Evolutionary conservation across 768 basidiomycete species (phyloP).

Genomic region (Phaeotremella fagi): DNA sequence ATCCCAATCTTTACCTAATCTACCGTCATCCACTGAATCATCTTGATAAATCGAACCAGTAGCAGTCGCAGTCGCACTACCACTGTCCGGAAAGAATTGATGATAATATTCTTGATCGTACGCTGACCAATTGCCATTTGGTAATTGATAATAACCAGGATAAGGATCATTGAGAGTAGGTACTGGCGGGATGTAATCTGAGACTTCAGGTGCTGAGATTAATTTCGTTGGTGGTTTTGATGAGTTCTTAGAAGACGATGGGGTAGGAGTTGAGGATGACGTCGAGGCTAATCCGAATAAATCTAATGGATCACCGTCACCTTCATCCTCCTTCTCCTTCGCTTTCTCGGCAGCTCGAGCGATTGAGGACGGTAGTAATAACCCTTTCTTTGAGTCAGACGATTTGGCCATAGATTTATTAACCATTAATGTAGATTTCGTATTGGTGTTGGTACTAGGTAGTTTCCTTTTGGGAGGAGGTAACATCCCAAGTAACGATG

Average conservation of each 20-base stretch:
- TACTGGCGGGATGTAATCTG: slow-evolving; percentile 38
- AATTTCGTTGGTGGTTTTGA: slow-evolving; percentile 13
- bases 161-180: slow-evolving; percentile 40
- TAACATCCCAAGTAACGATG: slow-evolving; percentile 41
- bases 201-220: slow-evolving; percentile 40
- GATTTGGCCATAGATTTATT: slow-evolving; percentile 28
- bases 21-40: slow-evolving; percentile 24
- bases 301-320: slow-evolving; percentile 19
- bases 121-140: slow-evolving; percentile 39
- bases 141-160: slow-evolving; percentile 46
- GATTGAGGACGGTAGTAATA: slow-evolving; percentile 29
- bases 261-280: background rate
- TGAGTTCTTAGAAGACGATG: slow-evolving; percentile 4
- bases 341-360: slow-evolving; percentile 11
- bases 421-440: slow-evolving; percentile 16
- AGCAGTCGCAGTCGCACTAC: too few relatives aligned
- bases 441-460: slow-evolving; percentile 7
- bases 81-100: slow-evolving; percentile 46
- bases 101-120: slow-evolving; percentile 43
- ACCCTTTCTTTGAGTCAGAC: background rate
- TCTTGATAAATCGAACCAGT: background rate
- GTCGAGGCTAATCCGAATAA: slow-evolving; percentile 35
- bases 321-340: slow-evolving; percentile 16
- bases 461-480: slow-evolving; percentile 46
- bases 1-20: slow-evolving; percentile 41